phyloP scores from a whole-genome alignment of 2,329 filamentous ascomycete genomes.

The Fusarium hostae region DNA sequence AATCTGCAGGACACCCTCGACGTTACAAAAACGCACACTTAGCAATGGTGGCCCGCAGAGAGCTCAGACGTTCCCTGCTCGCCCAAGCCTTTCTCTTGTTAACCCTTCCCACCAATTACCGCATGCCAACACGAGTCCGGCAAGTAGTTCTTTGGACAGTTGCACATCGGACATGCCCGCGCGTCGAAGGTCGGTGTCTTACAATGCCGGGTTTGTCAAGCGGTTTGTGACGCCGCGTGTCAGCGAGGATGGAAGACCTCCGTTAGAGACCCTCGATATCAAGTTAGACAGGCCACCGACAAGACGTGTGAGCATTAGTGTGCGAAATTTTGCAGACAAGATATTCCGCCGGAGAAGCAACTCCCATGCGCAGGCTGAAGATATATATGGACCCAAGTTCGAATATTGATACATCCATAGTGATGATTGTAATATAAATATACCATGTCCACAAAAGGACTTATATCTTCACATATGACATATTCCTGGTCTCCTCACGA shows the following conservation, averaged over 20 bases:
- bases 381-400: slow-evolving; percentile 39
- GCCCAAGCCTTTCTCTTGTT: slow-evolving; percentile 28
- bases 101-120: slow-evolving; percentile 26
- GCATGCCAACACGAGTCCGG: slow-evolving; percentile 31
- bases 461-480: neutral
- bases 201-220: slow-evolving; percentile 40
- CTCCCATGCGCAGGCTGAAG: slow-evolving; percentile 43
- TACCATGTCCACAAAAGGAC: slow-evolving; percentile 19
- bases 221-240: slow-evolving; percentile 40
- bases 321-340: slow-evolving; percentile 45
- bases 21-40: slow-evolving; percentile 42
- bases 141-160: slow-evolving; percentile 28
- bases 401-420: slow-evolving; percentile 39
- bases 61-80: slow-evolving; percentile 36
- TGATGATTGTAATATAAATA: slow-evolving; percentile 37
- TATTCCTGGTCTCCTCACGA: neutral
- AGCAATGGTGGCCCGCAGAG: slow-evolving; percentile 34
- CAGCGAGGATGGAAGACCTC: slow-evolving; percentile 42
- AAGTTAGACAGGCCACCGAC: slow-evolving; percentile 39
- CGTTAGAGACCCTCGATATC: slow-evolving; percentile 32
- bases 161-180: slow-evolving; percentile 32
- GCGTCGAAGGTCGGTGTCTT: slow-evolving; percentile 43
- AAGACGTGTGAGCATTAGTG: slow-evolving; percentile 44
- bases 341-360: slow-evolving; percentile 46
- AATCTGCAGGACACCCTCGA: slow-evolving; percentile 44